A percentile compares a stretch with the other conserved stretches of the same genome.
Evolutionary conservation across 192 early-diverging fungal species (phyloP).

Genomic region (Funneliformis mosseae): DNA sequence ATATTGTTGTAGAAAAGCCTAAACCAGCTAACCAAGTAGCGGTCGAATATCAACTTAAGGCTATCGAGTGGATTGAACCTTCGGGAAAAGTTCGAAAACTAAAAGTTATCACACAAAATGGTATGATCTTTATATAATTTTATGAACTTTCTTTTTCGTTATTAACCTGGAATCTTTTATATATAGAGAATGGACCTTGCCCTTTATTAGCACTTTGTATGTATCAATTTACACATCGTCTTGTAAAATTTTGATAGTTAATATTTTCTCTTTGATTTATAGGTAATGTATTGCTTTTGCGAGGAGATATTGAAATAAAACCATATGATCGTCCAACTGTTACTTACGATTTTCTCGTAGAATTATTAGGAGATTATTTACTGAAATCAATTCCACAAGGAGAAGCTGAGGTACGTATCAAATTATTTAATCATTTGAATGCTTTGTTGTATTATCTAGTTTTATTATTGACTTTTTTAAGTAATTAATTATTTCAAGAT

Average conservation of each 20-base stretch:
- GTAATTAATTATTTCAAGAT: neutral
- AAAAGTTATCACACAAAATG: constrained; percentile 87
- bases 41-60: constrained; percentile 72
- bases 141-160: neutral
- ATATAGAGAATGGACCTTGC: constrained; percentile 85
- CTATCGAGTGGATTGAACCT: constrained; percentile 65
- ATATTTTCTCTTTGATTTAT: neutral
- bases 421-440: neutral
- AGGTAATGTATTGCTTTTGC: constrained; percentile 81
- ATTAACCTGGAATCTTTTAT: too few relatives aligned
- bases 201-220: constrained; percentile 77
- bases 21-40: neutral
- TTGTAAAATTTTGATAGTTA: too few relatives aligned
- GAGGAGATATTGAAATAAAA: constrained; percentile 63
- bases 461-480: neutral
- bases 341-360: constrained; percentile 69
- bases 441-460: neutral
- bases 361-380: constrained; percentile 75
- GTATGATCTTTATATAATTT: constrained; percentile 36
- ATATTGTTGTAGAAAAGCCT: neutral
- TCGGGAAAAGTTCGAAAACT: constrained; percentile 53
- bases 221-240: neutral
- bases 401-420: constrained; percentile 27
- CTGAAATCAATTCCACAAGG: constrained; percentile 45
- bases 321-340: constrained; percentile 56